phyloP scores from a whole-genome alignment of 305 asterid species.

The Fraxinus angustifolia region DNA sequence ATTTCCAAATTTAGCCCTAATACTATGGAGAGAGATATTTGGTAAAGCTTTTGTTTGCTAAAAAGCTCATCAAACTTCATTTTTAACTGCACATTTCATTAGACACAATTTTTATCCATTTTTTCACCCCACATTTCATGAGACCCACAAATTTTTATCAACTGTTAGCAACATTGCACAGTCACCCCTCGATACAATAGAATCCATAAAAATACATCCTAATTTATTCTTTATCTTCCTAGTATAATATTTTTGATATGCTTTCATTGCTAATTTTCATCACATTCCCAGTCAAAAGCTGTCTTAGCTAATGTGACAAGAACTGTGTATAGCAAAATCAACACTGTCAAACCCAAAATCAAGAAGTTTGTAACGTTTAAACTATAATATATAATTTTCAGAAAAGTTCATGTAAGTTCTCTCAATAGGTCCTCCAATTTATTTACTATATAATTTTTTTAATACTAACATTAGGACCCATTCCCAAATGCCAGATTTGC shows the following conservation, averaged over 20 bases:
- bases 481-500: not conserved
- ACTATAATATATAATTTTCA: not conserved
- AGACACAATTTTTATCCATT: no score
- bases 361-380: not conserved
- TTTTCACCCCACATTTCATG: no score
- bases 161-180: no score
- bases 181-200: not conserved
- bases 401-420: not conserved
- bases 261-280: not conserved
- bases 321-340: not conserved
- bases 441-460: no score
- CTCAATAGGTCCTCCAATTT: not conserved
- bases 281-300: not conserved
- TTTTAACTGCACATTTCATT: no score
- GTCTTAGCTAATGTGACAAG: not conserved
- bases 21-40: not conserved
- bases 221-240: not conserved
- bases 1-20: not conserved
- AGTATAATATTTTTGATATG: not conserved
- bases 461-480: not conserved
- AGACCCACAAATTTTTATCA: no score
- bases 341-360: not conserved
- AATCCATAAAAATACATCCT: not conserved
- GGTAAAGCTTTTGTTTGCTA: no score
- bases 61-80: no score